phyloP scores from a whole-genome alignment of 2,329 filamentous ascomycete species.

The Penicillium decumbens region DNA sequence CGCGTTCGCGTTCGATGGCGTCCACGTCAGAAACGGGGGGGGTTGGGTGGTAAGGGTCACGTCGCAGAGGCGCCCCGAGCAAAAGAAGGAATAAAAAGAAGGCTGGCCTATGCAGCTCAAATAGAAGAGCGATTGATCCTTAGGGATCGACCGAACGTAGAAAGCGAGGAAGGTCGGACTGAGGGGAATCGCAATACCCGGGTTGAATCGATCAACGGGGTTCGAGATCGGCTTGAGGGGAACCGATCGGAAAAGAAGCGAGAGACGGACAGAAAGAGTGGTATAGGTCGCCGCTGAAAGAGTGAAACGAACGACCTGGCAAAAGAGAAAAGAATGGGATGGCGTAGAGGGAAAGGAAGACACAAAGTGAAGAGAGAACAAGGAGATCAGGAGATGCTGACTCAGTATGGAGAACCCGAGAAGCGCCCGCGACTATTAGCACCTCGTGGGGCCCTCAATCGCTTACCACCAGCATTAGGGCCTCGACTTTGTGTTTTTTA shows the following conservation, averaged over 20 bases:
- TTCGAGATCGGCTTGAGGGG: slow-evolving; percentile 10
- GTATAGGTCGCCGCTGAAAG: slow-evolving; percentile 48
- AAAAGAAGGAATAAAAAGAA: slow-evolving; percentile 24
- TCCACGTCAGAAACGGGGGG: slow-evolving; percentile 24
- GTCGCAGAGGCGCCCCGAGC: slow-evolving; percentile 34
- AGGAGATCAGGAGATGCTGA: slow-evolving; percentile 27
- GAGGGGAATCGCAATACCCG: slow-evolving; percentile 19
- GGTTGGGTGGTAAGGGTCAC: slow-evolving; percentile 29
- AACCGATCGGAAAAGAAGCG: slow-evolving; percentile 35
- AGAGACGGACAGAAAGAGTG: slow-evolving; percentile 27
- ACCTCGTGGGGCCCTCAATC: slow-evolving; percentile 15
- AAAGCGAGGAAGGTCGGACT: slow-evolving; percentile 9
- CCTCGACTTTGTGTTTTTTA: background rate
- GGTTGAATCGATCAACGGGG: slow-evolving; percentile 27
- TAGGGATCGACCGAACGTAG: slow-evolving; percentile 9
- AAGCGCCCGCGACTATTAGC: slow-evolving; percentile 11
- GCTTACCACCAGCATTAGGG: background rate
- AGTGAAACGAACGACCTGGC: slow-evolving; percentile 48
- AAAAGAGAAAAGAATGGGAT: slow-evolving; percentile 32
- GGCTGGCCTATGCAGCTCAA: slow-evolving; percentile 40
- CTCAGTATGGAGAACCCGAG: slow-evolving; percentile 8
- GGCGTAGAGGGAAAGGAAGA: slow-evolving; percentile 22
- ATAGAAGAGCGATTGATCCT: slow-evolving; percentile 19
- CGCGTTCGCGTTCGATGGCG: slow-evolving; percentile 16
- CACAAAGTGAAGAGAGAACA: slow-evolving; percentile 19